Conservation (phyloP, 768 basidiomycete species). For the Auriscalpium vulgare region DNA sequence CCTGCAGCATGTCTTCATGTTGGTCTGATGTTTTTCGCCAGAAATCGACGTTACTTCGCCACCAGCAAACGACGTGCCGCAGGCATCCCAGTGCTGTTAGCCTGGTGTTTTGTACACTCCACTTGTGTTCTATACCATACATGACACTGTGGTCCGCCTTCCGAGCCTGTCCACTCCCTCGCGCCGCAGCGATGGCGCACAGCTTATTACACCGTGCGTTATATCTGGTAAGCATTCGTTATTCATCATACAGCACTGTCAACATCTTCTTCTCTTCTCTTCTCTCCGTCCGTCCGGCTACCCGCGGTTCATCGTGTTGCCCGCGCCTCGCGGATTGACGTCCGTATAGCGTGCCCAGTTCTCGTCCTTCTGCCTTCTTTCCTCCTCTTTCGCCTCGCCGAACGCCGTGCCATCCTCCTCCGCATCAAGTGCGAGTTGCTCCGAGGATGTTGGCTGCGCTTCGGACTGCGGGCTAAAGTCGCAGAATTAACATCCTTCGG, state of each 20-base stretch:
- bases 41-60: constrained; percentile 90
- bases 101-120: constrained; percentile 19
- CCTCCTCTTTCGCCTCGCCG: constrained; percentile 63
- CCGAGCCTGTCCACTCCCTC: no score
- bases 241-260: no score
- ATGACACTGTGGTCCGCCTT: no score
- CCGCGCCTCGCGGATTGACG: constrained; percentile 79
- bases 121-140: constrained; percentile 1
- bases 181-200: no score
- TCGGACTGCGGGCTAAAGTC: constrained; percentile 20
- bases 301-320: constrained; percentile 95
- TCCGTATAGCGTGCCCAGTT: constrained; percentile 90
- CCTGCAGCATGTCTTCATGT: neutral
- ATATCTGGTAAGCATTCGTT: no score
- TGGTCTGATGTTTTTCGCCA: constrained; percentile 21
- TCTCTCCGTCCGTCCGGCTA: constrained; percentile 18
- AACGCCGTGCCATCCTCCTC: constrained; percentile 76
- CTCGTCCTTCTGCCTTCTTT: constrained; percentile 79
- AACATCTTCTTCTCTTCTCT: neutral
- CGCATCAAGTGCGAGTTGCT: constrained; percentile 69
- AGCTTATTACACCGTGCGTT: no score
- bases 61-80: constrained; percentile 60
- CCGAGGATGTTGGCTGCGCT: constrained; percentile 59
- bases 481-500: neutral
- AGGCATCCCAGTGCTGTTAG: constrained; percentile 85